Base-by-base conservation (phyloP, 208 protist genomes). In the Trypanosoma boissoni region DNA sequence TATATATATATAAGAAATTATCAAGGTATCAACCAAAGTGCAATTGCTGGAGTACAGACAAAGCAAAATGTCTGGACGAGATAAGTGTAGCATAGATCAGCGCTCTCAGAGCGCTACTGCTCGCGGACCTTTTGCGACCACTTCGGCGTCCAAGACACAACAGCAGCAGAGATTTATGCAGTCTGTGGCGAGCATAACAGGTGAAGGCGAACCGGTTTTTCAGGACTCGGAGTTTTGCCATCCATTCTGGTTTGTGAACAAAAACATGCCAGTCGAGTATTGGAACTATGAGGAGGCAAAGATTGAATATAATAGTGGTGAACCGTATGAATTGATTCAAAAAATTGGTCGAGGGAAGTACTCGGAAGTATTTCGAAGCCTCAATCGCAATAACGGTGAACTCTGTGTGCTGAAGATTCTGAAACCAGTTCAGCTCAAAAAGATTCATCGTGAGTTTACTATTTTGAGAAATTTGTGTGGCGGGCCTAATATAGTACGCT, bases 341-440 rank as follows among this genome's bases (percentile, higher is more conserved):
- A 98, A 99, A 68, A 88, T 99, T 29, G 97, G 97, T 5, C 81
- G 87, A 10, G 96, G 96, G 29, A 99, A 99, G 87, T 99, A 99
- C 84, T 98, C 89, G 41, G 98, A 99, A 76, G 99, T 99, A 1
- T 99, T 99, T 78, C 83, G 98, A 42, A 96, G 95, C 1, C 78
- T 94, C 3, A 96, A 99, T 63, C 72, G 74, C 28, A 69, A 74
- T 41, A 98, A 93, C 31, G 88, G 90, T 31, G 79, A 86, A 24
- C 62, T 89, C 7, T 98, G 97, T 63, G 96, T 99, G 5, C 88
- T 99, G 42, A 99, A 99, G 83, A 88, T 99, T 31, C 75, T 99
- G 2, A 99, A 99, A 68, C 97, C 97, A 1, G 97, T 99, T 0
- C 99, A 98, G 51, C 97, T 98, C 52, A 98, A 98, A 58, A 99